Evolutionary conservation across 148 eudicot species (phyloP).

Genomic region (Camellia lanceoleosa): DNA sequence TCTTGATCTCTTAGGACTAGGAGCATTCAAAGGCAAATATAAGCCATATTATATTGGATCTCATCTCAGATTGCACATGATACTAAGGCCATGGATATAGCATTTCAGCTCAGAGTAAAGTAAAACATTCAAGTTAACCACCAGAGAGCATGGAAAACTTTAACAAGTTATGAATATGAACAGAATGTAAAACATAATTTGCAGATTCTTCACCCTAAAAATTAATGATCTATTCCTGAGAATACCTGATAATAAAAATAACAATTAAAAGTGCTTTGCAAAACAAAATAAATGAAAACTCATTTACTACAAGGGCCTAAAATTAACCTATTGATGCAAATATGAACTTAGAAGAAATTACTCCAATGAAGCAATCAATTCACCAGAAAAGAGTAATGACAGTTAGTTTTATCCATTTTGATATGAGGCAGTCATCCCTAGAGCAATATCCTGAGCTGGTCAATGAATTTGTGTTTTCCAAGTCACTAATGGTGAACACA

Average conservation of each 20-base stretch:
- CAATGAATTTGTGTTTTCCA: not conserved
- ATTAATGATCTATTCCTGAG: not conserved
- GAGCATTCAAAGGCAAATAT: conserved; percentile 1
- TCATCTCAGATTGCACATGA: not conserved
- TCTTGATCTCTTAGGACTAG: conserved; percentile 49
- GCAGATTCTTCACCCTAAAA: not conserved
- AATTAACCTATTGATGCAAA: not conserved
- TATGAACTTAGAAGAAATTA: not conserved
- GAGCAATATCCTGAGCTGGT: not conserved
- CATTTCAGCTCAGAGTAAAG: not conserved
- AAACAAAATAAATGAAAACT: not conserved
- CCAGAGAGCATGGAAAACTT: not conserved
- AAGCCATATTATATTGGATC: not conserved
- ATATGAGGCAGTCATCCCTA: not conserved
- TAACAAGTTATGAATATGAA: not conserved
- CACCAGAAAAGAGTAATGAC: not conserved
- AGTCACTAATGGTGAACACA: not conserved
- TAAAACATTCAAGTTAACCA: not conserved
- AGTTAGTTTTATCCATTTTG: not conserved
- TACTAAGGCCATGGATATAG: not conserved
- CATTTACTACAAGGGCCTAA: not conserved
- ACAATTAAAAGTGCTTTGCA: too few relatives aligned
- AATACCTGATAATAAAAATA: not conserved
- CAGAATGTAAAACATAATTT: not conserved
- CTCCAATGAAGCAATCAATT: not conserved